Base-by-base conservation (phyloP, 139 green algal species). In the Coelastrella sp. region DNA sequence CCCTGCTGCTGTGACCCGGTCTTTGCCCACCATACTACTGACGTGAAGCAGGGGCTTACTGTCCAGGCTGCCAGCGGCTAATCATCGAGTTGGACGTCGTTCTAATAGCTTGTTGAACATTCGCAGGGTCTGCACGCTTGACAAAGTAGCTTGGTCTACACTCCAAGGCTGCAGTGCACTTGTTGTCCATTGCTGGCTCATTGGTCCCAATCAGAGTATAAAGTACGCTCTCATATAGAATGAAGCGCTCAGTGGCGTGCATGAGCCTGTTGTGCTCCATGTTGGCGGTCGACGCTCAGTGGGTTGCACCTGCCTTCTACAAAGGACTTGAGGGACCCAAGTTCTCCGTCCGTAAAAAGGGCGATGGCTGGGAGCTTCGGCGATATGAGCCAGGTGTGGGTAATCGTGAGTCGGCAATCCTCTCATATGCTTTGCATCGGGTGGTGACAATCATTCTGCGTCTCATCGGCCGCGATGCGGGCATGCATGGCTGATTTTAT, bases 281-380 rank as follows among this genome's bases (percentile, higher is more conserved):
- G 68, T 76, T 47, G 22, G 68, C 68, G 17, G 68, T 76, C 68
- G 68, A 76, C 3, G 74, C 77, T 8, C 17, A 61, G 54, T 83
- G 77, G 77, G 64, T 61, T 11, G 81, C 81, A 7, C 83, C 83
- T 5, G 83, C 83, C 2, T 88, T 88, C 47, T 88, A 80, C 68
- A 88, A 88, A 66, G 83, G 68, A 5, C 68, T 88, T 8, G 83
- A 88, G 11, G 66, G 83, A 13, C 83, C 83, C 54, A 88, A 88
- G 68, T 88, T 73, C 54, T 80, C 83, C 59, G 68, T 88, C 47
- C 0, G 73, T 6, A 88, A 81, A 57, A 68, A 80, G 47, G 68
- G 68, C 3, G 68, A 80, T 23, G 61, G 61, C 47, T 68, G 77
- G 5, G 83, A 88, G 68, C 68, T 88, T 19, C 66, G 83, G 8